A percentile compares a stretch with the other conserved stretches of the same genome.
Evolutionary conservation across 345 rosid genomes (phyloP).

Genomic region (Noccaea caerulescens): DNA sequence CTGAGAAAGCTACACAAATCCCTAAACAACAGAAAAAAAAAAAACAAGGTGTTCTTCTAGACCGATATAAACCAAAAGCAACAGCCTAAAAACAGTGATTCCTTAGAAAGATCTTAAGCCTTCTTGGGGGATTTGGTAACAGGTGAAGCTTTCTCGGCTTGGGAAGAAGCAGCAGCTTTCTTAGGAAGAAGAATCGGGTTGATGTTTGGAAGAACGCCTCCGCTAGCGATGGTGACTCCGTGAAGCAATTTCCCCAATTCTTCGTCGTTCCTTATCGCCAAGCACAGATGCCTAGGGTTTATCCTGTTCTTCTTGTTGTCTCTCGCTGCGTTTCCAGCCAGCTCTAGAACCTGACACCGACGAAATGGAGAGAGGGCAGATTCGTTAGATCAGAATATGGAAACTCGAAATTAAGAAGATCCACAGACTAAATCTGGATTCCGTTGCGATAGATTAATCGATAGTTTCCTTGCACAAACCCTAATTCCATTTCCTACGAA

Average conservation of each 20-base stretch:
- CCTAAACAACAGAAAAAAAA: neutral
- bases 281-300: constrained; percentile 59
- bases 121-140: constrained; percentile 58
- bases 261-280: constrained; percentile 72
- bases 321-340: constrained; percentile 73
- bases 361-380: neutral
- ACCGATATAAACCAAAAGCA: neutral
- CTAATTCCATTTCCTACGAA: constrained; percentile 9
- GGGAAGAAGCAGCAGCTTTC: constrained; percentile 45
- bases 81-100: neutral
- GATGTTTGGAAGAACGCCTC: constrained; percentile 71
- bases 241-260: constrained; percentile 63
- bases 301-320: constrained; percentile 74
- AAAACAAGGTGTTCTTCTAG: constrained; percentile 21
- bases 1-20: constrained; percentile 18
- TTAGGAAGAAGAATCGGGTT: constrained; percentile 71
- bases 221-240: constrained; percentile 70
- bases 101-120: constrained; percentile 1
- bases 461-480: neutral
- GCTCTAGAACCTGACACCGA: constrained; percentile 55
- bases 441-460: neutral
- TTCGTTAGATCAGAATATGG: neutral
- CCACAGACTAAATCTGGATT: neutral
- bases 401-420: neutral
- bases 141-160: constrained; percentile 43